Base-by-base conservation (phyloP, 169 alveolate species). In the Eimeria acervulina region DNA sequence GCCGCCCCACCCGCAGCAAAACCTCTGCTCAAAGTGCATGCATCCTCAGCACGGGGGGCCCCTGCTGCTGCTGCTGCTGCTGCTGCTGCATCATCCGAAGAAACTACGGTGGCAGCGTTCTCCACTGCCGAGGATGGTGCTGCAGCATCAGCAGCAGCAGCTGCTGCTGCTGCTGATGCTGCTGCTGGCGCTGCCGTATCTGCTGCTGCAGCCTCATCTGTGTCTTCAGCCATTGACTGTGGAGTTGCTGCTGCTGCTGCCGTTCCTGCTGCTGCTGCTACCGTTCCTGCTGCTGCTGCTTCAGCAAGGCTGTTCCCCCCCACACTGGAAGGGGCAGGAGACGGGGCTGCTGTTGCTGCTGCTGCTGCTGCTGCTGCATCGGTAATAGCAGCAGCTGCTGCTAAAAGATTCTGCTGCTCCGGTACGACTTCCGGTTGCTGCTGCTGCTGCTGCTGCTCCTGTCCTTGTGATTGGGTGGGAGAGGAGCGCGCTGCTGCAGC, bases 261-360 rank as follows among this genome's bases (percentile, higher is more conserved):
- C 2, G 89, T 28, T 12, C 3, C 63, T 80, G 66, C 89, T 80
- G 89, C 89, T 80, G 89, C 89, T 42, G 89, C 89, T 42, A 63
- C 95, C 12, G 72, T 63, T 80, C 63, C 89, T 44, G 89, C 89
- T 44, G 59, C 68, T 21, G 38, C 89, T n/a, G n/a, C 59, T 8
- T 15, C 87, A 21, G 59, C 87, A 6, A 26, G 40, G 31, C 23
- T 15, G 38, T 36, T 36, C 28, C 40, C 15, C 31, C 15, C 83
- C 17, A 15, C 36, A 28, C 80, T 80, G 55, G 66, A 44, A 15
- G 70, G 52, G 13, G 63, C 94, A 63, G 83, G 26, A 28, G 94
- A 66, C 21, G 94, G 66, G 5, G 89, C 89, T 42, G 89, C 95
- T 33, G 72, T 63, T 80, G 89, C 89, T 44, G 89, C 89, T 44